A percentile compares a stretch with the other conserved stretches of the same genome.
Conservation (phyloP, 345 rosid species). For the Murraya paniculata region DNA sequence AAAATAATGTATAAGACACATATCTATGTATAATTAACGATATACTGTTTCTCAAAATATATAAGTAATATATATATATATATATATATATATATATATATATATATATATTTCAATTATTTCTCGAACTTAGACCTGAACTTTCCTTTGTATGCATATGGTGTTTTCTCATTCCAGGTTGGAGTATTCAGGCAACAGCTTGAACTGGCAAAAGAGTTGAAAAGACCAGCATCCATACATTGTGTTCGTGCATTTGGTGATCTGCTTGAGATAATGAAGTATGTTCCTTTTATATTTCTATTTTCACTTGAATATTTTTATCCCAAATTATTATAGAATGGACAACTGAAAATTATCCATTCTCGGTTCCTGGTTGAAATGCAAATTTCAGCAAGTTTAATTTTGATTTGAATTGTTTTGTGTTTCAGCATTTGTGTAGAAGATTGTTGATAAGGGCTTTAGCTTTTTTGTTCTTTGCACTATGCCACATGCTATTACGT, state of each 20-base stretch:
- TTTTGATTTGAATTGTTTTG: neutral
- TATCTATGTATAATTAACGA: neutral
- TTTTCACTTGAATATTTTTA: neutral
- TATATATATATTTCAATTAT: neutral
- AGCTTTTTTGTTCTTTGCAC: neutral
- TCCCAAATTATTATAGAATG: neutral
- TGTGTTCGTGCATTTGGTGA: conserved; percentile 92
- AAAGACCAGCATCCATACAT: conserved; percentile 72
- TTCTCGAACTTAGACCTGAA: neutral
- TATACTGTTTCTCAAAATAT: neutral
- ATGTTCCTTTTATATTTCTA: neutral
- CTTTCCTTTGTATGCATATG: neutral
- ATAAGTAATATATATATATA: no score
- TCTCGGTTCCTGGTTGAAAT: neutral
- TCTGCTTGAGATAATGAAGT: conserved; percentile 79
- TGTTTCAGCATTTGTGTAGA: no score
- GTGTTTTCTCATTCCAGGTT: conserved; percentile 32
- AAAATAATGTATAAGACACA: neutral
- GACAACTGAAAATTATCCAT: neutral
- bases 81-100: no score
- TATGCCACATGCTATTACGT: neutral
- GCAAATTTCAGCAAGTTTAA: neutral
- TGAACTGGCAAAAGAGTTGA: conserved; percentile 77
- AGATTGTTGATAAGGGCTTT: no score
- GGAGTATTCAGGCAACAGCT: conserved; percentile 79